Percentiles rank a stretch among this genome's conserved stretches.
These are phyloP conservation scores for Seiridium cupressi DNA, from an alignment of 2,329 filamentous ascomycete species.

Conservation along the genomic window DNA sequence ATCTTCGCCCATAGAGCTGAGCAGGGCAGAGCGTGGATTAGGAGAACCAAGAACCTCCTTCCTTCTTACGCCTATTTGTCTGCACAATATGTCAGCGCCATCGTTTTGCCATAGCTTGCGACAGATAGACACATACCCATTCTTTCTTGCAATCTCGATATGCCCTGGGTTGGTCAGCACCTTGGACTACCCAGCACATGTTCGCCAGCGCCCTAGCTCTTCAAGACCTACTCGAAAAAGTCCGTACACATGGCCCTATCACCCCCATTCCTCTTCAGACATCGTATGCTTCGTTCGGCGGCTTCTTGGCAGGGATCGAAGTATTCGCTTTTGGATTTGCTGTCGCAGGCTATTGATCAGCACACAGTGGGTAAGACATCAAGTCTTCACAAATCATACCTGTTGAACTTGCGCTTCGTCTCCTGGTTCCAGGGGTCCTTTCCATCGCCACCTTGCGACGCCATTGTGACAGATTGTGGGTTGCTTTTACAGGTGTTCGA, in stretches of 20 bases:
- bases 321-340: slow-evolving; percentile 86
- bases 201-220: background rate
- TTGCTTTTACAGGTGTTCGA: no score
- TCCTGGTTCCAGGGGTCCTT: slow-evolving; percentile 54
- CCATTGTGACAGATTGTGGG: slow-evolving; percentile 13
- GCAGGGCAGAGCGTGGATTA: background rate
- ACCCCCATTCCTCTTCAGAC: slow-evolving; percentile 82
- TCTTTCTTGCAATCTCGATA: slow-evolving; percentile 94
- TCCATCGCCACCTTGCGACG: slow-evolving; percentile 16
- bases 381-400: slow-evolving; percentile 38
- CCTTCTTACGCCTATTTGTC: slow-evolving; percentile 32
- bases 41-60: slow-evolving; percentile 17
- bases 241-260: slow-evolving; percentile 89
- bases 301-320: slow-evolving; percentile 96
- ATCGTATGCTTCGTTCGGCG: slow-evolving; percentile 80
- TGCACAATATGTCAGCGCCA: slow-evolving; percentile 12
- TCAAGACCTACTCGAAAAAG: slow-evolving; percentile 80
- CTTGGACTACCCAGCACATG: background rate
- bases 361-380: no score
- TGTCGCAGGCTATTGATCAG: slow-evolving; percentile 33
- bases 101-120: no score
- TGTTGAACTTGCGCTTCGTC: slow-evolving; percentile 62
- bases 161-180: slow-evolving; percentile 53
- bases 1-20: background rate
- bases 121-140: slow-evolving; percentile 62